Evolutionary conservation across 495 filamentous ascomycete genomes (phyloP), one percentile per base, ranked within the genome.

Genomic region (Penicillium argentinense): DNA sequence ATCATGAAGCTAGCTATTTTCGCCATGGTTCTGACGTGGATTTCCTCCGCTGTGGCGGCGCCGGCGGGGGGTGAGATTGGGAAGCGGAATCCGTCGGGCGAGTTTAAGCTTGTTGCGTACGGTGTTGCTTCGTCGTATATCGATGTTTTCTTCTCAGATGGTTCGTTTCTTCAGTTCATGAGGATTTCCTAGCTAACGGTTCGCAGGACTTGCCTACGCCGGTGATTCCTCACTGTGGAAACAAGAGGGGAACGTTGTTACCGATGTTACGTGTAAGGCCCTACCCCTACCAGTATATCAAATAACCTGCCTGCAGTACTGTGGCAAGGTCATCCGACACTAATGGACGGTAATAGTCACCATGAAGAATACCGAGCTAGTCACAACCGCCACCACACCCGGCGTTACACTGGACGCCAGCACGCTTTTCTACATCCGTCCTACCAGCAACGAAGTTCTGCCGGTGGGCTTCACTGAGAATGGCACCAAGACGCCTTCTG

Each of bases 401-500:
- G 56, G 45, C 28, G 38, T 57, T 2, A 60, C 43, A 4, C 50
- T 62, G 14, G 56, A 53, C 17, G n/a, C 44, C 11, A 39, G 48
- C 13, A 62, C 56, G 1, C 30, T 52, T 2, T 28, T 62, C 13
- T 62, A 60, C 34, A 56, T 62, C 39, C 48, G 45, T 17, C 56
- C 59, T 24, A 56, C 46, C 3, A 39, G 33, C 4, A 26, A 49
- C 23, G 18, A 51, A 9, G 47, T 56, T 26, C 26, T 54, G 0
- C 28, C 56, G 4, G 49, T 62, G 3, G 59, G 59, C 1, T 62
- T 62, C 39, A 62, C 56, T 14, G 50, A 47, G 1, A 58, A 61
- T 18, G 47, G 44, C 2, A 9, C 19, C 18, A 27, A 32, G 6
- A 44, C 38, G 1, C 56, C 59, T 6, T 47, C 45, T 3, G 53